A percentile compares a stretch with the other conserved stretches of the same genome.
These are phyloP conservation scores for Beauveria bassiana DNA, from an alignment of 2,329 filamentous ascomycete species.

Conservation along the genomic window DNA sequence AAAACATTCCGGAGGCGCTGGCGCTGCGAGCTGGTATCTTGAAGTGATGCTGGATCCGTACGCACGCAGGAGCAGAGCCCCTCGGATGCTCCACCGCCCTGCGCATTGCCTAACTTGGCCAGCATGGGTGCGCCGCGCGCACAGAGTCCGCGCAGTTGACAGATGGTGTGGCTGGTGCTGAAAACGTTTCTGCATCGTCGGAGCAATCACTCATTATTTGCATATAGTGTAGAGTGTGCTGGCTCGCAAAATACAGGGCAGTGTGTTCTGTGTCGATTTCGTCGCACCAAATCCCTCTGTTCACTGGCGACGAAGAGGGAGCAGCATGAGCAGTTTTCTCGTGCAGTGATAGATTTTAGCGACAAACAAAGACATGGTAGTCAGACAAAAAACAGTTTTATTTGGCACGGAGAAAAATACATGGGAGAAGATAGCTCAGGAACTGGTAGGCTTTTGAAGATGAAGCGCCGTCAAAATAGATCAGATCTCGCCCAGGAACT, in stretches of 20 bases:
- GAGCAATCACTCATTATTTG: background rate
- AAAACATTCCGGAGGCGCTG: background rate
- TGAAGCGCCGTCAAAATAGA: background rate
- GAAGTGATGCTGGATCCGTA: background rate
- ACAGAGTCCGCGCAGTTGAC: background rate
- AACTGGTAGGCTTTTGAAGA: background rate
- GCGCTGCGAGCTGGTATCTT: background rate
- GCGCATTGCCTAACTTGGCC: background rate
- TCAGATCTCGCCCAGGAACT: background rate
- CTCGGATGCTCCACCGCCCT: background rate
- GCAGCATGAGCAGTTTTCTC: background rate
- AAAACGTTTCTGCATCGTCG: background rate
- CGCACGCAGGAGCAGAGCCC: background rate
- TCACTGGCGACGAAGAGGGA: background rate
- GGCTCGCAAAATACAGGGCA: background rate
- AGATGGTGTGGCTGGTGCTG: background rate
- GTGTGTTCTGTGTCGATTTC: background rate
- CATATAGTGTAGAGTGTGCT: background rate
- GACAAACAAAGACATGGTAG: background rate
- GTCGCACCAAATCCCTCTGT: background rate
- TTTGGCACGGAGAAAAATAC: background rate
- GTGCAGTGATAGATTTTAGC: background rate
- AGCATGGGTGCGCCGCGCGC: background rate
- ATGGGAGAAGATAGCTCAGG: background rate
- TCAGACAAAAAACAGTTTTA: background rate